A percentile compares a stretch with the other conserved stretches of the same genome.
These are phyloP conservation scores for Sporothrix pseudoabietina DNA, from an alignment of 2,329 filamentous ascomycete genomes.

Conservation along the genomic window DNA sequence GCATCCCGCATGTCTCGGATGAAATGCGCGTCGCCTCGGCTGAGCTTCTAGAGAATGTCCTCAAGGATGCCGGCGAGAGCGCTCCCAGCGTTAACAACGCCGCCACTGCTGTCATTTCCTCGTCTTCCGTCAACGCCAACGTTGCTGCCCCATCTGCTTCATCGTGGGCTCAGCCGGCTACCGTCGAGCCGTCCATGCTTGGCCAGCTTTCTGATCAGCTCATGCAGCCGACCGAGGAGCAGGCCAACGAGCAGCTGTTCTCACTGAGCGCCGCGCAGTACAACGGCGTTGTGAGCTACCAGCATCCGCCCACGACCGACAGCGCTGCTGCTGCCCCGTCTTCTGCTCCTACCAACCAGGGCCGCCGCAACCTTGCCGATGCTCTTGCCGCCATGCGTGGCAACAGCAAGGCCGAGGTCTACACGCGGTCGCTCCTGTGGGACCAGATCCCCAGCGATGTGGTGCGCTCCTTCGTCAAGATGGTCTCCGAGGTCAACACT, in stretches of 20 bases:
- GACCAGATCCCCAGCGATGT: constrained; percentile 92
- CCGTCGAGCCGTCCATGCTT: constrained; percentile 61
- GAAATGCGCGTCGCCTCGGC: constrained; percentile 79
- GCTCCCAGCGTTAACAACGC: constrained; percentile 26
- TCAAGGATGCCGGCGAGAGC: constrained; percentile 73
- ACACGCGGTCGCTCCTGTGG: constrained; percentile 90
- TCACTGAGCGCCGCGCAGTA: constrained; percentile 84
- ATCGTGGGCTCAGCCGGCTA: constrained; percentile 37
- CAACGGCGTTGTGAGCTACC: constrained; percentile 77
- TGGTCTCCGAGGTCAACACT: constrained; percentile 74
- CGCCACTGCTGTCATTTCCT: constrained; percentile 12
- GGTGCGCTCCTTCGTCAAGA: constrained; percentile 87
- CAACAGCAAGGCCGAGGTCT: constrained; percentile 79
- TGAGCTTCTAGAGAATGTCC: constrained; percentile 75
- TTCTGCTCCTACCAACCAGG: constrained; percentile 58
- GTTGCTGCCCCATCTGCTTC: neutral
- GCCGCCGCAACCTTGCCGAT: constrained; percentile 75
- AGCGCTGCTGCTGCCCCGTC: constrained; percentile 42
- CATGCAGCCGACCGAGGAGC: constrained; percentile 76
- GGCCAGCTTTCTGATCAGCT: constrained; percentile 69
- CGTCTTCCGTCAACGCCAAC: constrained; percentile 18
- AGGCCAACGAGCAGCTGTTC: constrained; percentile 86
- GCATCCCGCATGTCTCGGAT: constrained; percentile 76
- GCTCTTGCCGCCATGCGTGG: constrained; percentile 78
- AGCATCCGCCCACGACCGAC: constrained; percentile 40